Evolutionary conservation across 129 eudicot genomes (phyloP), one percentile per base, ranked within the genome.

Genomic region (Flaveria sonorensis): DNA sequence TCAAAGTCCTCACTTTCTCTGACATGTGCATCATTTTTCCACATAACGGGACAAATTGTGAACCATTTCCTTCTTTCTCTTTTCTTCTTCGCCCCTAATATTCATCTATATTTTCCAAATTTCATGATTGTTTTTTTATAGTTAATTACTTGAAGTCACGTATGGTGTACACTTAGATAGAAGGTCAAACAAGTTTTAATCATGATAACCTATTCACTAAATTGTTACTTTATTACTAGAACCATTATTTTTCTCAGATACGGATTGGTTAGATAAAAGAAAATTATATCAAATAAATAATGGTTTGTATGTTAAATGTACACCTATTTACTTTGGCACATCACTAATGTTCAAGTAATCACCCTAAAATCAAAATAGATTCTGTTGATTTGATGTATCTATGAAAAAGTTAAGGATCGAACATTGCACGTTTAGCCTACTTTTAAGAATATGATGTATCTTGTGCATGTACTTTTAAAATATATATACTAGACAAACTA

Each of bases 11-110:
- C 15, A 6, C 32, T 59, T 21, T 59, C 65, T 59, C 14, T 59
- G 47, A 73, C 85, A 57, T 72, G 30, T 71, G 64, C 75, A 19
- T 65, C 70, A 10, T 56, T 72, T 77, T 71, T 52, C 19, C 70
- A 43, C 70, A 6, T 64, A 47, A n/a, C 39, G 56, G 56, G 77
- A 71, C 68, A 71, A 56, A 32, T 26, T 47, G 9, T 64, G 39
- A 70, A n/a, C 42, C 67, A 4, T 4, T 32, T 6, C 15, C 7
- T 10, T 52, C 10, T n/a, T 11, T 23, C 13, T 52, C n/a, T 6
- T 18, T 18, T 20, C 7, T 12, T 19, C n/a, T n/a, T 18, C 12
- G 9, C 11, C 55, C 20, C 55, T 7, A 68, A 43, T 19, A 28
- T 71, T 26, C 40, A 61, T 61, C 14, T 61, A 61, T 12, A 26